Percentiles rank a stretch among this genome's conserved stretches.
These are phyloP conservation scores for Pleoardoris graminearum DNA, from an alignment of 2,329 filamentous ascomycete genomes.

Conservation along the genomic window DNA sequence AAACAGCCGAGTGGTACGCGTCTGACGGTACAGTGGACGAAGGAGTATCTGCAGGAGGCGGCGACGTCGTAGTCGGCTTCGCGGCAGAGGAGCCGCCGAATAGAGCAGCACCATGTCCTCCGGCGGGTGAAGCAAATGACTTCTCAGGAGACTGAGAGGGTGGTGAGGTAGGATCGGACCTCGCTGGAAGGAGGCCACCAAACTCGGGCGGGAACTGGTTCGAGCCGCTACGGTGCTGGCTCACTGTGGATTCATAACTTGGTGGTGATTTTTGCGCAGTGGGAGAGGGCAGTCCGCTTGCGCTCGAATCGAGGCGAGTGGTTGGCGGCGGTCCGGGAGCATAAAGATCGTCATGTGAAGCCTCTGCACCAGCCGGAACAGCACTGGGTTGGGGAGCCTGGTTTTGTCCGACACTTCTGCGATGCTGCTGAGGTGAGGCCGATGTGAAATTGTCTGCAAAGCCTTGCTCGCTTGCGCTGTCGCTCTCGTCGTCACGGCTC, in stretches of 20 bases:
- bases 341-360: constrained; percentile 37
- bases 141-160: constrained; percentile 45
- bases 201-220: constrained; percentile 59
- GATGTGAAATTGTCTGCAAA: constrained; percentile 94
- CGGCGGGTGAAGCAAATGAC: constrained; percentile 38
- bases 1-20: constrained; percentile 48
- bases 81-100: constrained; percentile 43
- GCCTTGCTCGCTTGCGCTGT: constrained; percentile 67
- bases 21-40: constrained; percentile 48
- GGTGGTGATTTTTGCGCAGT: constrained; percentile 63
- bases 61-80: constrained; percentile 43
- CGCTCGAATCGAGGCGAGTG: constrained; percentile 40
- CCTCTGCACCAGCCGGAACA: constrained; percentile 20
- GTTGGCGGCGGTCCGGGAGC: constrained; percentile 39
- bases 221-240: constrained; percentile 39
- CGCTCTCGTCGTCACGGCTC: constrained; percentile 80
- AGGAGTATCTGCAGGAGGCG: constrained; percentile 45
- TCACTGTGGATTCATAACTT: constrained; percentile 55
- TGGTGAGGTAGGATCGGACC: constrained; percentile 56
- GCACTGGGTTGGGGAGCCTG: constrained; percentile 34
- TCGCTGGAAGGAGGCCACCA: constrained; percentile 58
- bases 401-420: constrained; percentile 29
- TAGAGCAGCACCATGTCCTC: constrained; percentile 46
- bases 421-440: constrained; percentile 50
- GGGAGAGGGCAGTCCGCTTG: constrained; percentile 53